Conservation (phyloP, 768 basidiomycete genomes). For the Termitomyces heimii region DNA sequence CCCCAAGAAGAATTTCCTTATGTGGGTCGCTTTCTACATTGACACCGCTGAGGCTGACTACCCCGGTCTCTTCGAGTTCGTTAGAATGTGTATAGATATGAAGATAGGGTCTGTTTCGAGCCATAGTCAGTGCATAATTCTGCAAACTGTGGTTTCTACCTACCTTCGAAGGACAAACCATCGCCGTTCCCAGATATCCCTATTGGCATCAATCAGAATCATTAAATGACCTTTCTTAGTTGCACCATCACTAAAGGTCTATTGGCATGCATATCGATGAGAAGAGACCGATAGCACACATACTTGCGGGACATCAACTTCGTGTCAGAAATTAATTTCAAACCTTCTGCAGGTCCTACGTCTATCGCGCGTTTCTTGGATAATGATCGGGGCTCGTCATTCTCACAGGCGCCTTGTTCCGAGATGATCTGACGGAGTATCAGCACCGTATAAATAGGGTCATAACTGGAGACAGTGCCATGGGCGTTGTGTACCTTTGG, state of each 20-base stretch:
- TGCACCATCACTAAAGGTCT: slow-evolving; percentile 55
- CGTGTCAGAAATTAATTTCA: slow-evolving; percentile 69
- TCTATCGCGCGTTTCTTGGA: slow-evolving; percentile 26
- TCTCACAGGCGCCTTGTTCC: slow-evolving; percentile 61
- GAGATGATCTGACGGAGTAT: slow-evolving; percentile 60
- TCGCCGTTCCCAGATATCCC: slow-evolving; percentile 74
- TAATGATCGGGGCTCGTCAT: slow-evolving; percentile 35
- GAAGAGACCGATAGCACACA: slow-evolving; percentile 1
- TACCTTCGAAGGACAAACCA: slow-evolving; percentile 90
- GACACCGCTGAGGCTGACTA: slow-evolving; percentile 80
- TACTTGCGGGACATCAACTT: slow-evolving; percentile 73
- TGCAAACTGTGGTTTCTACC: not conserved
- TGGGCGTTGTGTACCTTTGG: slow-evolving; percentile 51
- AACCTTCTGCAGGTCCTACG: slow-evolving; percentile 37
- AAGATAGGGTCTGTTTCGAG: slow-evolving; percentile 69
- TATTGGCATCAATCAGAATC: slow-evolving; percentile 75
- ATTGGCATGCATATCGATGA: not conserved
- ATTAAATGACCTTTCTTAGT: slow-evolving; percentile 83
- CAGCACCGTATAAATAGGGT: slow-evolving; percentile 6
- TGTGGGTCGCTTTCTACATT: slow-evolving; percentile 83
- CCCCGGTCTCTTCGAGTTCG: slow-evolving; percentile 76
- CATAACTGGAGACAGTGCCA: not conserved
- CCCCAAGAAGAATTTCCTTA: slow-evolving; percentile 84
- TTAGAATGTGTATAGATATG: slow-evolving; percentile 81
- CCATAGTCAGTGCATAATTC: not conserved